Base-by-base conservation (phyloP, 1,284 basidiomycete species). In the Naganishia liquefaciens region DNA sequence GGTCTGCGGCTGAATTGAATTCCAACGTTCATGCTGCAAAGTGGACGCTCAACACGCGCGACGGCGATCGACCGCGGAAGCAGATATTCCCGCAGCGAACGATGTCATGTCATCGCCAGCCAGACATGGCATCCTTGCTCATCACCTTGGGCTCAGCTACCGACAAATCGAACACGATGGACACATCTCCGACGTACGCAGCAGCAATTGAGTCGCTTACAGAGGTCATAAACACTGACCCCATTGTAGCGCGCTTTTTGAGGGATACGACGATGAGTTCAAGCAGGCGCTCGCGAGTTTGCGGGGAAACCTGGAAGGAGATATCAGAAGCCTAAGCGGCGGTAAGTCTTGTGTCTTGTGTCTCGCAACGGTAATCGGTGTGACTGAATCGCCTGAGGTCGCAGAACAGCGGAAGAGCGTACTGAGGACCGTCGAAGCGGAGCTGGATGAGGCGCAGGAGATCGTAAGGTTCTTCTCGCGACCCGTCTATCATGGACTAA, bases 371-470 rank as follows among this genome's bases (percentile, higher is more conserved):
- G 33, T 37, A 7, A 2, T 5, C 10, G 33, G 10, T 37, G 17
- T 37, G 25, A 30, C 7, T 1, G 19, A 19, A 40, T 21, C 19
- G 19, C 28, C 21, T 2, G 23, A 11, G 11, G n/a, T 21, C 13
- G 33, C 19, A 21, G 93, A 98, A 75, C 87, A 91, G 69, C 85
- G 89, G 61, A 93, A 91, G 77, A 84, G 91, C 0, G 83, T 89
- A 3, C 80, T 98, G 69, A 83, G 94, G 69, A 83, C 91, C 68
- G 90, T 92, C 23, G 91, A 95, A 75, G 92, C 94, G 84, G 95
- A 99, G 77, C 82, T 97, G 3, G 96, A 99, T 74, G 96, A 99
- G 80, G 95, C 94, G 0, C 94, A 98, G 72, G 96, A 99, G 82
- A 93, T 98, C 85, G 93, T 89, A 72, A 68, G 83, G 73, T 43